Base-by-base conservation (phyloP, 768 basidiomycete genomes). In the Agaricus blazei region DNA sequence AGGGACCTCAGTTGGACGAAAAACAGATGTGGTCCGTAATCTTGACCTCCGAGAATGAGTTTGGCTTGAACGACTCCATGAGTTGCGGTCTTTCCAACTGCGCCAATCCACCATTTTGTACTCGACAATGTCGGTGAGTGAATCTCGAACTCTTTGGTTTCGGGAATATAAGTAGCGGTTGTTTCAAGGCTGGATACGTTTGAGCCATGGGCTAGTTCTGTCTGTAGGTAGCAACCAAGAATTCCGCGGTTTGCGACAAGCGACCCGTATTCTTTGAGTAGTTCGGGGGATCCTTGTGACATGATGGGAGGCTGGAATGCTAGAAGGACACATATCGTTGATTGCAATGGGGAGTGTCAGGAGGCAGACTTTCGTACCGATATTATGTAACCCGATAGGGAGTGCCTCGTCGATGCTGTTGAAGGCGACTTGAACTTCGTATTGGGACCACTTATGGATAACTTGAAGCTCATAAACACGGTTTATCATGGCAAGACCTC, bases 41-140 rank as follows among this genome's bases (percentile, higher is more conserved):
- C 80, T 63, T 77, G 74, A 15, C 80, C 83, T 1, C 68, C 74
- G 0, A 90, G 70, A 37, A 87, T 80, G 9, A 92, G 72, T 64
- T 85, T 84, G 3, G 90, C 88, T 65, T 90, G 88, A 0, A 90
- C 80, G 12, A 88, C 78, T 4, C 87, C 87, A 64, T 90, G 87
- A 0, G 87, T 89, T 0, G 88, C 81, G 0, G 83, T 85, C 69
- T 82, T 84, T 0, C 83, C 88, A 12, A 88, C 70, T 4, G 75
- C 84, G 7, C 89, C 88, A 52, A 88, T 80, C 90, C 89, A 92
- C 88, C 88, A 92, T 65, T 92, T 92, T 59, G 74, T 81, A 58
- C 85, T 87, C 1, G 87, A 87, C 24, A 89, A 61, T 0, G 84
- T 84, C 0, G 90, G 89, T 1, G 87, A 87, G 63, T 91, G 77